A percentile compares a stretch with the other conserved stretches of the same genome.
Evolutionary conservation across 129 eudicot genomes (phyloP).

Genomic region (Arctium minus): DNA sequence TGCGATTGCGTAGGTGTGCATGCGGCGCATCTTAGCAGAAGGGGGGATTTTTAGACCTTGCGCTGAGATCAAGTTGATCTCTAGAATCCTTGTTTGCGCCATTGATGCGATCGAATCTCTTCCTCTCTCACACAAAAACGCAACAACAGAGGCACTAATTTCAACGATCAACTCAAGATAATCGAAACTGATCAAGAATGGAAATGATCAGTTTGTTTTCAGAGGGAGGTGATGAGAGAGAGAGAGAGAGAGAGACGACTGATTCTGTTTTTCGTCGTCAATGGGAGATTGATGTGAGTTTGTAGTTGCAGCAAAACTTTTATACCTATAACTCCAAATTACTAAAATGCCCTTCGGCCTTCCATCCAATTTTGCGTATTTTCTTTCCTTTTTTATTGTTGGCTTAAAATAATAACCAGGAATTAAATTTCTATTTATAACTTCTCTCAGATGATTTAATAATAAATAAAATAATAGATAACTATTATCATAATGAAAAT

Average conservation of each 20-base stretch:
- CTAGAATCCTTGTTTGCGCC: conserved; percentile 52
- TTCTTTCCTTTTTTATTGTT: too few relatives aligned
- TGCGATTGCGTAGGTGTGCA: conserved; percentile 80
- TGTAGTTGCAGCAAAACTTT: background rate
- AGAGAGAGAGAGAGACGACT: background rate
- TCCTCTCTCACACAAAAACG: conserved; percentile 4
- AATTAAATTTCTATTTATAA: too few relatives aligned
- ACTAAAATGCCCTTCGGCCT: background rate
- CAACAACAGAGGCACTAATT: background rate
- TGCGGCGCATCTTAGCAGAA: conserved; percentile 54
- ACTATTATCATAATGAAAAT: too few relatives aligned
- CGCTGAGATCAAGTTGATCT: conserved; percentile 91
- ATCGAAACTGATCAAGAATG: conserved; percentile 16
- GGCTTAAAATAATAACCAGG: too few relatives aligned
- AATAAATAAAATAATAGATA: too few relatives aligned
- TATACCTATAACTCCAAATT: background rate
- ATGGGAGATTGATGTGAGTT: background rate
- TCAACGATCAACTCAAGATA: conserved; percentile 16
- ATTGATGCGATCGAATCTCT: background rate
- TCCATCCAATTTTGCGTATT: too few relatives aligned
- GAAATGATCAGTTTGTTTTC: background rate
- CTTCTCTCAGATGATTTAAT: background rate
- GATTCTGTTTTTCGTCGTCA: background rate
- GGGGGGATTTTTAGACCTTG: conserved; percentile 66
- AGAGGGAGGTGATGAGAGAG: conserved; percentile 9